A percentile compares a stretch with the other conserved stretches of the same genome.
Conservation (phyloP, 2,329 filamentous ascomycete genomes). For the Paecilomyces variotii region DNA sequence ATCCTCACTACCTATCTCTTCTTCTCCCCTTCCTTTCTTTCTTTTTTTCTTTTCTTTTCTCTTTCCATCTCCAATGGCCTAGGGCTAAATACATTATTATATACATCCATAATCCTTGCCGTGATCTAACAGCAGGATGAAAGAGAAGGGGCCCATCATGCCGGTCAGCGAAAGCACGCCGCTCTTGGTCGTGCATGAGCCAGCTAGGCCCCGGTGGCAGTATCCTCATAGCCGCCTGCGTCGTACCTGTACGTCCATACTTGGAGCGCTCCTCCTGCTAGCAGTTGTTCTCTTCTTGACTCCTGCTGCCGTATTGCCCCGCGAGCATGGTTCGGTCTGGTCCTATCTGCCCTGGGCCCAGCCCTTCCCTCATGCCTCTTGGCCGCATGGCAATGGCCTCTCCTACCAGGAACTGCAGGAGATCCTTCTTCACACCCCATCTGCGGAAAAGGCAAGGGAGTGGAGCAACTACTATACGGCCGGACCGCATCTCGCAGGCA, state of each 20-base stretch:
- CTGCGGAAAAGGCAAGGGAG: conserved; percentile 51
- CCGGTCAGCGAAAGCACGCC: conserved; percentile 32
- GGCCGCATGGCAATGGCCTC: conserved; percentile 40
- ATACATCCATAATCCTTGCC: background rate
- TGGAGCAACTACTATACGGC: conserved; percentile 74
- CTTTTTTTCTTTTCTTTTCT: background rate
- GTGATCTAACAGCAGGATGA: conserved; percentile 16
- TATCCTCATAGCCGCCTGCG: conserved; percentile 37
- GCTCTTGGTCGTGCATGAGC: conserved; percentile 34
- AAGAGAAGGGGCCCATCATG: conserved; percentile 26
- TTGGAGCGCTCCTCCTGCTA: conserved; percentile 30
- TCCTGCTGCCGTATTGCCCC: conserved; percentile 30
- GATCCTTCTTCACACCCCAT: conserved; percentile 47
- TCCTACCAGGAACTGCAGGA: conserved; percentile 48
- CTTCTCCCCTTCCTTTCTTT: background rate
- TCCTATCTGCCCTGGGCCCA: conserved; percentile 33
- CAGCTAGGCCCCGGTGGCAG: conserved; percentile 26
- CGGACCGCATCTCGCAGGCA: conserved; percentile 67
- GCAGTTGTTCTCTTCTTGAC: conserved; percentile 34
- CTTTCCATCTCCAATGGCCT: background rate
- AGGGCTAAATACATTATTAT: background rate
- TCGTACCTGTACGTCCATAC: conserved; percentile 32
- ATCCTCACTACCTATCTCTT: background rate
- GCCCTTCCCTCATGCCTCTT: conserved; percentile 29
- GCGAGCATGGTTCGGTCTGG: conserved; percentile 28